Evolutionary conservation across 1,284 basidiomycete genomes (phyloP).

Genomic region (Xerocomus nothofagi): DNA sequence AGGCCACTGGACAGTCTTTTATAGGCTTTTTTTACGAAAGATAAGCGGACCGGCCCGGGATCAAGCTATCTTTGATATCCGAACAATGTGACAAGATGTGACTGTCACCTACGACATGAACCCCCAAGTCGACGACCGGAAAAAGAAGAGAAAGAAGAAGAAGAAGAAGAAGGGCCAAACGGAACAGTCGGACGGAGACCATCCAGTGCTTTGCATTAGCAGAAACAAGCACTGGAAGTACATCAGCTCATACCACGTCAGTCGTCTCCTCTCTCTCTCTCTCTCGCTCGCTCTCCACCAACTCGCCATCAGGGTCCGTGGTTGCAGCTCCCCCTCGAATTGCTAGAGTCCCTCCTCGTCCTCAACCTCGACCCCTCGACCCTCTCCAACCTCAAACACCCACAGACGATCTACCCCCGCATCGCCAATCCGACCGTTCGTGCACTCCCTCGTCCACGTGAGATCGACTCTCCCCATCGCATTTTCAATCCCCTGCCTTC

Average conservation of each 20-base stretch:
- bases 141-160: slow-evolving; percentile 74
- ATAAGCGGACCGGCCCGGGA: no score
- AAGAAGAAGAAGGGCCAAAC: slow-evolving; percentile 61
- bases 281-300: no score
- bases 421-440: no score
- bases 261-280: no score
- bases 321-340: slow-evolving; percentile 81
- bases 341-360: slow-evolving; percentile 74
- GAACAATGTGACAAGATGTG: no score
- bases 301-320: slow-evolving; percentile 64
- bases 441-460: slow-evolving; percentile 30
- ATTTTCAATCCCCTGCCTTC: slow-evolving; percentile 38
- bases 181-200: slow-evolving; percentile 40
- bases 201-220: slow-evolving; percentile 72
- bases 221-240: slow-evolving; percentile 87
- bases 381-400: slow-evolving; percentile 50
- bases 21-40: no score
- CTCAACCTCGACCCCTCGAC: slow-evolving; percentile 74
- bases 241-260: slow-evolving; percentile 83
- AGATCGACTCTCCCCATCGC: slow-evolving; percentile 49
- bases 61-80: no score
- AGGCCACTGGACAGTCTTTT: slow-evolving; percentile 27
- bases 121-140: no score
- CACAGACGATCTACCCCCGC: no score
- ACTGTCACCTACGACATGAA: no score